Evolutionary conservation across 2,329 filamentous ascomycete genomes (phyloP).

Genomic region (Cryphonectria radicalis): DNA sequence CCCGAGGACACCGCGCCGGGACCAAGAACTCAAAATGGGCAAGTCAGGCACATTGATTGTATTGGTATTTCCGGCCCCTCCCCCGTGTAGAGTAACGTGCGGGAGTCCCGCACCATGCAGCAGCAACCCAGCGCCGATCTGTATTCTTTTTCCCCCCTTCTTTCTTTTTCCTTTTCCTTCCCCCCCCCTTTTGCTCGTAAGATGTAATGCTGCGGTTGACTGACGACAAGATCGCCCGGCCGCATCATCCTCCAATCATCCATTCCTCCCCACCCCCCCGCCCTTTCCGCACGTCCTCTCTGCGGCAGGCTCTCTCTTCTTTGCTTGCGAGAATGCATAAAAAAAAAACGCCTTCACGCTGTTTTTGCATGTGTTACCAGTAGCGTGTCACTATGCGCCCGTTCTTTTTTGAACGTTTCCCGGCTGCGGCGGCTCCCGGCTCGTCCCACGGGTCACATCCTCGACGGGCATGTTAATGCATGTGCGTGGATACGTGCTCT

Average conservation of each 20-base stretch:
- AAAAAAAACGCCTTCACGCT: neutral
- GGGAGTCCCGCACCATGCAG: conserved; percentile 5
- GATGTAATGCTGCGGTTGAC: neutral
- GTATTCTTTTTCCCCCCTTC: too few relatives aligned
- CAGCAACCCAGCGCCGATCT: conserved; percentile 8
- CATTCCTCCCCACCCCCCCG: too few relatives aligned
- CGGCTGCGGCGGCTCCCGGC: neutral
- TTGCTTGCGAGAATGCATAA: neutral
- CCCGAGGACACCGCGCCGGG: conserved; percentile 12
- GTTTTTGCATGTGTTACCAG: neutral
- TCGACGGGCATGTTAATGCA: neutral
- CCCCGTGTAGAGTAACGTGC: too few relatives aligned
- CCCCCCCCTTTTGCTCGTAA: too few relatives aligned
- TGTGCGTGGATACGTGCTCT: neutral
- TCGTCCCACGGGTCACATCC: neutral
- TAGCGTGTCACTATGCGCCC: conserved; percentile 5
- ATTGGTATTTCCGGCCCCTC: conserved; percentile 2
- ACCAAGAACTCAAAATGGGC: conserved; percentile 11
- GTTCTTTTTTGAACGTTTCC: neutral
- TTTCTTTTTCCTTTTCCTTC: too few relatives aligned
- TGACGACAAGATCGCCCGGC: neutral
- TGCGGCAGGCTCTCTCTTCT: neutral
- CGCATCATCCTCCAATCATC: neutral
- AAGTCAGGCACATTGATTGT: conserved; percentile 16
- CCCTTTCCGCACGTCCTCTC: neutral